Percentiles rank a stretch among this genome's conserved stretches.
Evolutionary conservation across 768 basidiomycete species (phyloP).

Genomic region (Mycena kentingensis): DNA sequence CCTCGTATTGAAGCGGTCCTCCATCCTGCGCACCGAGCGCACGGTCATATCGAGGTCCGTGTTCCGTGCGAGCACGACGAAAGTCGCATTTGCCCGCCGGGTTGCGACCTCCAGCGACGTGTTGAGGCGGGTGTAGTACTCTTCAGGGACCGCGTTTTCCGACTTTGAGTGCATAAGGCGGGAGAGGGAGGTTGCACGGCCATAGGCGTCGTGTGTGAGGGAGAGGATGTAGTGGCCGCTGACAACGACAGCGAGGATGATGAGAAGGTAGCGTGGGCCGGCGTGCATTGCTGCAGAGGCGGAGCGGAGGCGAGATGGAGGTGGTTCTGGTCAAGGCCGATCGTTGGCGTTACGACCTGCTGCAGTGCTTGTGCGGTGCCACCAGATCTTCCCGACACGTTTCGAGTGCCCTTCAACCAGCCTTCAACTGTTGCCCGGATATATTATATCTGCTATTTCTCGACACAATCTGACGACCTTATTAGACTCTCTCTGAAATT

Average conservation of each 20-base stretch:
- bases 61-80: conserved; percentile 65
- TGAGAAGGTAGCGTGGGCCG: conserved; percentile 6
- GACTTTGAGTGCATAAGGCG: background rate
- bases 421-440: no score
- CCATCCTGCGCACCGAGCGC: conserved; percentile 70
- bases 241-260: conserved; percentile 16
- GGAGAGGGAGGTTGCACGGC: conserved; percentile 47
- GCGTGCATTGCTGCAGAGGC: background rate
- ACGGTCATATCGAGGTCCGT: conserved; percentile 63
- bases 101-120: conserved; percentile 28
- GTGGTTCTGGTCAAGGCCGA: background rate
- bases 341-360: no score
- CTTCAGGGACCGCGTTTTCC: conserved; percentile 9
- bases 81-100: conserved; percentile 42
- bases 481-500: no score
- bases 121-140: conserved; percentile 32
- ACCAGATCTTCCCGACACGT: no score
- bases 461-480: no score
- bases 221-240: conserved; percentile 49
- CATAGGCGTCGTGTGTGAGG: conserved; percentile 54
- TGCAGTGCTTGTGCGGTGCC: no score
- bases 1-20: conserved; percentile 79
- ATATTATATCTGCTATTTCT: no score
- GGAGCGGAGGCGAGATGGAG: background rate
- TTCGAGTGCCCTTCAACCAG: no score